Evolutionary conservation across 345 rosid genomes (phyloP).

Genomic region (Erucastrum elatum): DNA sequence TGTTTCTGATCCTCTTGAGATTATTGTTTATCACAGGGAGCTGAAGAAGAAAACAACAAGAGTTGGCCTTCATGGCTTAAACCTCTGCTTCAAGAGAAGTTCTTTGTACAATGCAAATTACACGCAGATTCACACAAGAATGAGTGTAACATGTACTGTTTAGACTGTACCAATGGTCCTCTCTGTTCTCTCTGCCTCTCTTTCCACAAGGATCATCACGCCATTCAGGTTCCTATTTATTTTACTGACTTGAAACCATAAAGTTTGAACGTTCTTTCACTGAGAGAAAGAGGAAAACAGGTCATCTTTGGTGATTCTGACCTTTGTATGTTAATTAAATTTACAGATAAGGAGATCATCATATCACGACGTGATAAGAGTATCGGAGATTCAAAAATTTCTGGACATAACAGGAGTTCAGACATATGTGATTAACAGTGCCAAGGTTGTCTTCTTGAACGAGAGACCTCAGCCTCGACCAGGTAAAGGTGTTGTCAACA

Average conservation of each 20-base stretch:
- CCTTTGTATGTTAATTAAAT: conserved; percentile 1
- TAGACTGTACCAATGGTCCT: conserved; percentile 86
- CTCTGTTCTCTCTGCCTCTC: conserved; percentile 80
- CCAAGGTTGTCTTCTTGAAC: conserved; percentile 90
- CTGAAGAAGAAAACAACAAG: conserved; percentile 61
- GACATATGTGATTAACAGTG: conserved; percentile 97
- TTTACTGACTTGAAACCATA: neutral
- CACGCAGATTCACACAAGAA: conserved; percentile 94
- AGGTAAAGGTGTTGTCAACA: conserved; percentile 90
- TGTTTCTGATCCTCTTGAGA: neutral
- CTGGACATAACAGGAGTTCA: conserved; percentile 90
- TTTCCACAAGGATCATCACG: conserved; percentile 72
- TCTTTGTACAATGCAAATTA: conserved; percentile 86
- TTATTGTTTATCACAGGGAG: conserved; percentile 39
- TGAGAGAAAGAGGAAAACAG: neutral
- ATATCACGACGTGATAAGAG: conserved; percentile 96
- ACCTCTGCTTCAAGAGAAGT: conserved; percentile 63
- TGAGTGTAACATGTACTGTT: conserved; percentile 95
- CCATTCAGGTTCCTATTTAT: conserved; percentile 63
- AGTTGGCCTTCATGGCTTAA: conserved; percentile 87
- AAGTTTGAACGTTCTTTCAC: conserved; percentile 6
- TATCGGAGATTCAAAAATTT: conserved; percentile 80
- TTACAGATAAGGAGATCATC: conserved; percentile 94
- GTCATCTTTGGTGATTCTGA: neutral
- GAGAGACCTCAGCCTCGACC: conserved; percentile 99